A percentile compares a stretch with the other conserved stretches of the same genome.
These are phyloP conservation scores for Gorgonomyces haynaldii DNA, from an alignment of 192 early-diverging fungal species.

Conservation along the genomic window DNA sequence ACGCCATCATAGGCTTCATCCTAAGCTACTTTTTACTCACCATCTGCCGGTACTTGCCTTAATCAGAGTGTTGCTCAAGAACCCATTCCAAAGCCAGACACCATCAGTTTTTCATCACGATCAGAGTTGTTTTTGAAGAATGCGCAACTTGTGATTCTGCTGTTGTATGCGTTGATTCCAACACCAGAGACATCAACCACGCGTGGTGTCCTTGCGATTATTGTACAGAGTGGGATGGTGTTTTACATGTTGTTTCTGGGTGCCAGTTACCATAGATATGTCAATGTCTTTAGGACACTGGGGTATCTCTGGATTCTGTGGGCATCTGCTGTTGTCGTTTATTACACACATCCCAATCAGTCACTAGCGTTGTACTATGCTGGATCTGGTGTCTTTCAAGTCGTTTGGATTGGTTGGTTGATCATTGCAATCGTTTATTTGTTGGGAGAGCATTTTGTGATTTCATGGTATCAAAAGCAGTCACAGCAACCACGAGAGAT, in stretches of 20 bases:
- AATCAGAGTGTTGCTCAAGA: neutral
- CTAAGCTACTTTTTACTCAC: neutral
- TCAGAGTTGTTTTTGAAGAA: constrained; percentile 4
- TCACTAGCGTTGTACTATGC: neutral
- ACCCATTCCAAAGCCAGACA: neutral
- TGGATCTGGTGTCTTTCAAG: neutral
- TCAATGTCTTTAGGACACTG: neutral
- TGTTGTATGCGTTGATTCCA: neutral
- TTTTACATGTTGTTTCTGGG: neutral
- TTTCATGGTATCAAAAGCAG: no score
- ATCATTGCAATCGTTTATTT: neutral
- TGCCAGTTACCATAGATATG: neutral
- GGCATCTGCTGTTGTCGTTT: neutral
- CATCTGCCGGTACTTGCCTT: neutral
- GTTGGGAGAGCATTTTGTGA: no score
- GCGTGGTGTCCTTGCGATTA: neutral
- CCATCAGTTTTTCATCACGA: neutral
- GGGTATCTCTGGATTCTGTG: neutral
- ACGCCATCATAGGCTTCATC: neutral
- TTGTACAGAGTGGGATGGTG: neutral
- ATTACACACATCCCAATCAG: neutral
- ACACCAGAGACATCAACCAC: neutral
- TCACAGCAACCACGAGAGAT: no score
- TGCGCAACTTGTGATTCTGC: neutral
- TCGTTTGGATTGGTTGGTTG: neutral